Conservation (phyloP, 768 basidiomycete species). For the Leucogyrophana mollusca region DNA sequence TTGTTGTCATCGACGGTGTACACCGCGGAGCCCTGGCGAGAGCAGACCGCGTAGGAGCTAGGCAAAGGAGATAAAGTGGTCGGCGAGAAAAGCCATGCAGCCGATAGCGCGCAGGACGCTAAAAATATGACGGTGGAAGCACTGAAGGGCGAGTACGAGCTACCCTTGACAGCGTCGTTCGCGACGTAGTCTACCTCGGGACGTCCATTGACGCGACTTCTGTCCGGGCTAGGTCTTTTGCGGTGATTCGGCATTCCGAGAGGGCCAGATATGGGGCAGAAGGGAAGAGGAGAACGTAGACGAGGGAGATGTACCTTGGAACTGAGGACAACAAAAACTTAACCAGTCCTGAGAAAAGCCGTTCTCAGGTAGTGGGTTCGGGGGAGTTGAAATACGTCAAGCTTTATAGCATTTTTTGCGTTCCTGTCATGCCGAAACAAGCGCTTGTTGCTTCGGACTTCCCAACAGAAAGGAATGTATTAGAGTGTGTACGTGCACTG, state of each 20-base stretch:
- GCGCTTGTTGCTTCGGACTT: too few species aligned
- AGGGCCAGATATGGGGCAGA: too few species aligned
- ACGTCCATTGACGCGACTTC: slow-evolving; percentile 1
- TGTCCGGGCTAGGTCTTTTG: not conserved
- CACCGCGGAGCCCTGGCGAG: slow-evolving; percentile 46
- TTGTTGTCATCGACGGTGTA: slow-evolving; percentile 66
- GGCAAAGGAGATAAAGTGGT: slow-evolving; percentile 11
- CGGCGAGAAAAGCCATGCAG: slow-evolving; percentile 9
- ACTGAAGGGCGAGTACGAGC: not conserved
- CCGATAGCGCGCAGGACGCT: slow-evolving; percentile 7
- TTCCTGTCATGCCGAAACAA: too few species aligned
- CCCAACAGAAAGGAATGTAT: too few species aligned
- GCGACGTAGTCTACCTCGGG: slow-evolving; percentile 1
- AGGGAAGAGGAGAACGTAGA: too few species aligned
- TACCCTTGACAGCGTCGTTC: not conserved
- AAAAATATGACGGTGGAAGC: slow-evolving; percentile 4
- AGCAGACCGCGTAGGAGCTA: slow-evolving; percentile 61
- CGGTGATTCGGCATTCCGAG: not conserved
- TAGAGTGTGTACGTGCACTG: too few species aligned
- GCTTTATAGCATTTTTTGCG: too few species aligned
- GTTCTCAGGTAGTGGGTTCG: too few species aligned
- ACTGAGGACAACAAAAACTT: too few species aligned
- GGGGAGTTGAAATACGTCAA: too few species aligned
- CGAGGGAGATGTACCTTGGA: too few species aligned
- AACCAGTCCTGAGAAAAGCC: too few species aligned